These are phyloP conservation scores for Ceratobasidium theobromae DNA, from an alignment of 1,284 basidiomycete genomes.

Conservation along the genomic window DNA sequence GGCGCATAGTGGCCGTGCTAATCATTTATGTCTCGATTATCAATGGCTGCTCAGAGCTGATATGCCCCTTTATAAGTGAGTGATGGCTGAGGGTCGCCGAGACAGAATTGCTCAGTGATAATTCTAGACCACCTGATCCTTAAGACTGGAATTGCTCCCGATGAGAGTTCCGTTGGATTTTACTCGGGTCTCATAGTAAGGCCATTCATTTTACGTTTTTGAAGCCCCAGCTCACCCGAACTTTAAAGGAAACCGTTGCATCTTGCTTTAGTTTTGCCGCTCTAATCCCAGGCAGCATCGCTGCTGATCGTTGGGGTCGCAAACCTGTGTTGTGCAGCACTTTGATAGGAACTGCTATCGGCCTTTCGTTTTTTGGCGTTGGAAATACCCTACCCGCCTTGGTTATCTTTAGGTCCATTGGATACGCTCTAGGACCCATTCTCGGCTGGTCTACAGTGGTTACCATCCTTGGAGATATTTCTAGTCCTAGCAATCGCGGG, in stretches of 20 bases:
- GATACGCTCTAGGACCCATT: slow-evolving; percentile 17
- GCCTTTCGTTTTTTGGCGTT: slow-evolving; percentile 4
- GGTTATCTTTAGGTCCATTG: slow-evolving; percentile 8
- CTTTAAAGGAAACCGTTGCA: slow-evolving; percentile 20
- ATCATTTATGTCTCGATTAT: not conserved
- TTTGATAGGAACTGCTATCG: slow-evolving; percentile 8
- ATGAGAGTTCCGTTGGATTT: slow-evolving; percentile 16
- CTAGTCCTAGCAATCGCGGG: not conserved
- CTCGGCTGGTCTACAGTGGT: slow-evolving; percentile 6
- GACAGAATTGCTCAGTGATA: not conserved
- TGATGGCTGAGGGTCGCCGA: not conserved
- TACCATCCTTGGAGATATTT: slow-evolving; percentile 10
- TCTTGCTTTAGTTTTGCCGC: slow-evolving; percentile 20
- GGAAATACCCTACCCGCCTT: not conserved
- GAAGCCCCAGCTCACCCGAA: not conserved
- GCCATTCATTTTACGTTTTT: not conserved
- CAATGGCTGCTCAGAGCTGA: slow-evolving; percentile 13
- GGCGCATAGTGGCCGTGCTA: slow-evolving; percentile 3
- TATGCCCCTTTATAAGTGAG: slow-evolving; percentile 27
- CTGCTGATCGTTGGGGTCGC: slow-evolving; percentile 9
- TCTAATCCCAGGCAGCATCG: slow-evolving; percentile 13
- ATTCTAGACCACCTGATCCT: slow-evolving; percentile 25
- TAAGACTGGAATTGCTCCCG: slow-evolving; percentile 10
- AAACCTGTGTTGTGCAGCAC: slow-evolving; percentile 4
- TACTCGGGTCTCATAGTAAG: slow-evolving; percentile 17